Base-by-base conservation (phyloP, 164 flowering plant species). In the Aristolochia fimbriata region DNA sequence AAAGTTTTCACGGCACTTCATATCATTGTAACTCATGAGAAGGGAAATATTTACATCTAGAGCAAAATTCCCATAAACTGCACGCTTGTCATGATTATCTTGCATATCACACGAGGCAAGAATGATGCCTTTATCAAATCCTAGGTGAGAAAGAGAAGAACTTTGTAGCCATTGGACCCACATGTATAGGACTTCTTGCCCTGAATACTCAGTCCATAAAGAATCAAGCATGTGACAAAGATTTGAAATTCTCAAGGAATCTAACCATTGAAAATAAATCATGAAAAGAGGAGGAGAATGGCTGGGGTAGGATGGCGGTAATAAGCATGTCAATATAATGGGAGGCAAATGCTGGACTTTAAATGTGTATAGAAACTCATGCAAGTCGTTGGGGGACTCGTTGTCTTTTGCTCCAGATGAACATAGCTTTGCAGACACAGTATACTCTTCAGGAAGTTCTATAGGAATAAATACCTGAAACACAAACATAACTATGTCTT, bases 251-350 rank as follows among this genome's bases (percentile, higher is more conserved):
- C 73, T 79, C 47, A 47, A 21, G 25, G 85, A 60, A 71, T 77
- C 70, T 82, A 92, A 75, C 98, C 98, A 92, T 73, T 73, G 79
- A 54, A 71, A 80, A 57, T 80, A 77, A 60, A 88, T 76, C 24
- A 79, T 76, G 68, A 87, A 92, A 60, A 33, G 63, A 27, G 98
- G 98, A 62, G 89, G 83, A 22, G 50, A 62, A 58, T 82, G 83
- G 61, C 93, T 92, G 19, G 98, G 96, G 70, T 92, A 92, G 41
- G 95, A 78, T 65, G 73, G 76, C 37, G 98, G 93, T 56, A 92
- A 71, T 52, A 84, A 65, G 68, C 93, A 85, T 20, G 91, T 83
- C 75, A 92, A 73, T 9, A 77, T 70, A 68, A 89, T 70, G 56
- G 98, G 96, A 25, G 93, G 87, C 59, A 89, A 81, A 71, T 85